Conservation (phyloP, 208 protist species). For the Trypanosoma mega region DNA sequence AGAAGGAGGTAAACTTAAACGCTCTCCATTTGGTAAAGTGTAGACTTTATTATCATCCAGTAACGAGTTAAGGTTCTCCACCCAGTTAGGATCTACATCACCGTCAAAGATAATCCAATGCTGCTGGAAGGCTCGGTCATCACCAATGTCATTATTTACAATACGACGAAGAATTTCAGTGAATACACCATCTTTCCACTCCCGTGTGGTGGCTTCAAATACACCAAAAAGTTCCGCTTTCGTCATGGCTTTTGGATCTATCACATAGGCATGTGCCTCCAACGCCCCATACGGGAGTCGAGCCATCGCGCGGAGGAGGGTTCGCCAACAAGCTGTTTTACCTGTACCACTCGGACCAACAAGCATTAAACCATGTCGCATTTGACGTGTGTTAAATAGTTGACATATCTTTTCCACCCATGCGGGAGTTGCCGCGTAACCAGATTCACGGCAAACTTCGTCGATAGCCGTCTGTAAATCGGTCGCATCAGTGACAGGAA, state of each 20-base stretch:
- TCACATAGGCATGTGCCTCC: slow-evolving; percentile 91
- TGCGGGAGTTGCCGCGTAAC: slow-evolving; percentile 45
- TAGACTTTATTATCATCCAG: slow-evolving; percentile 99
- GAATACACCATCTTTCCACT: slow-evolving; percentile 99
- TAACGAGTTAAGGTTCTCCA: slow-evolving; percentile 99
- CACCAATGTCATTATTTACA: slow-evolving; percentile 84
- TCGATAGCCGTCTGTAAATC: slow-evolving; percentile 72
- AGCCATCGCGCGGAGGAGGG: slow-evolving; percentile 94
- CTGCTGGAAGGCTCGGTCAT: slow-evolving; percentile 50
- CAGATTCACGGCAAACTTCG: slow-evolving; percentile 76
- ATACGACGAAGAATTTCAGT: slow-evolving; percentile 97
- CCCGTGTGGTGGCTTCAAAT: slow-evolving; percentile 97
- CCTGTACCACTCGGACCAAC: slow-evolving; percentile 98
- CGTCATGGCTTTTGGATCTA: slow-evolving; percentile 98
- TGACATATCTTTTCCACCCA: slow-evolving; percentile 99
- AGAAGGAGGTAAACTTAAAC: slow-evolving; percentile 95
- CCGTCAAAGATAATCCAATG: slow-evolving; percentile 99
- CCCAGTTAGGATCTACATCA: slow-evolving; percentile 99
- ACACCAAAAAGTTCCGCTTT: slow-evolving; percentile 98
- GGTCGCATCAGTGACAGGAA: slow-evolving; percentile 44
- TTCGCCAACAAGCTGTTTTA: slow-evolving; percentile 96
- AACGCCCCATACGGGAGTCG: slow-evolving; percentile 31
- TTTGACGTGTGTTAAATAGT: slow-evolving; percentile 96
- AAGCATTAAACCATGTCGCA: slow-evolving; percentile 99
- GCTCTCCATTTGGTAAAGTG: slow-evolving; percentile 99